Conservation (phyloP, 2,329 filamentous ascomycete genomes). For the Fusarium sororula region DNA sequence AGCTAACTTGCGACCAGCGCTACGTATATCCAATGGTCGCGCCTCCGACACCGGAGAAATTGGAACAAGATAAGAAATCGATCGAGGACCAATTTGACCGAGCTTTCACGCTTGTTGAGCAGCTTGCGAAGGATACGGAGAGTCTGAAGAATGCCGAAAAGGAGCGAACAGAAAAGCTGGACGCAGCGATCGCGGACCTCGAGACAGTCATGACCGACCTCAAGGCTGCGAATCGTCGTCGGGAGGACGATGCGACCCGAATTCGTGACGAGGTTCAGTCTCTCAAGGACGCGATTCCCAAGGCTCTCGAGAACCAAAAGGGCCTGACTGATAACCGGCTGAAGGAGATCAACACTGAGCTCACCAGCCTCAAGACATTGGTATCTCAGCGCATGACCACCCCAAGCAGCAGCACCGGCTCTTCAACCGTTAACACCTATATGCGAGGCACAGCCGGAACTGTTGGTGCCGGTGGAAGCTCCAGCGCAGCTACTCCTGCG, state of each 20-base stretch:
- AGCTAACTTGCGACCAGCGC: constrained; percentile 62
- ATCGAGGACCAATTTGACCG: constrained; percentile 95
- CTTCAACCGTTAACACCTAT: constrained; percentile 39
- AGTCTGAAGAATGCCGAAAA: constrained; percentile 88
- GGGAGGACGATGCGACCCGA: constrained; percentile 87
- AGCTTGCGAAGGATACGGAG: constrained; percentile 89
- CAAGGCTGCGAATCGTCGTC: constrained; percentile 80
- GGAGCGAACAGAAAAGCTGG: constrained; percentile 82
- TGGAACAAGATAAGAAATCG: constrained; percentile 91
- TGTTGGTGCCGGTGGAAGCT: not conserved
- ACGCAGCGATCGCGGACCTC: constrained; percentile 82
- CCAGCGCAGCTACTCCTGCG: constrained; percentile 35
- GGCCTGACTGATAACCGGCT: constrained; percentile 82
- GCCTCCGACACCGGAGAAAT: constrained; percentile 90
- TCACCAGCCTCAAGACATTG: constrained; percentile 92
- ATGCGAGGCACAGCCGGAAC: constrained; percentile 38
- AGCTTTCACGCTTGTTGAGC: constrained; percentile 90
- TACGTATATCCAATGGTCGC: constrained; percentile 92
- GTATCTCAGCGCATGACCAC: constrained; percentile 71
- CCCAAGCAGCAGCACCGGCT: constrained; percentile 43
- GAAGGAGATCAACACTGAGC: constrained; percentile 84
- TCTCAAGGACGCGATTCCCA: constrained; percentile 86
- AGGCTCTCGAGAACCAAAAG: constrained; percentile 87
- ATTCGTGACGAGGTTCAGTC: constrained; percentile 86
- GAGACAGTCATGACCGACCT: constrained; percentile 84